Percentiles rank a stretch among this genome's conserved stretches.
Evolutionary conservation across 805 yeast genomes (phyloP).

Genomic region (Hanseniaspora jakobsenii): DNA sequence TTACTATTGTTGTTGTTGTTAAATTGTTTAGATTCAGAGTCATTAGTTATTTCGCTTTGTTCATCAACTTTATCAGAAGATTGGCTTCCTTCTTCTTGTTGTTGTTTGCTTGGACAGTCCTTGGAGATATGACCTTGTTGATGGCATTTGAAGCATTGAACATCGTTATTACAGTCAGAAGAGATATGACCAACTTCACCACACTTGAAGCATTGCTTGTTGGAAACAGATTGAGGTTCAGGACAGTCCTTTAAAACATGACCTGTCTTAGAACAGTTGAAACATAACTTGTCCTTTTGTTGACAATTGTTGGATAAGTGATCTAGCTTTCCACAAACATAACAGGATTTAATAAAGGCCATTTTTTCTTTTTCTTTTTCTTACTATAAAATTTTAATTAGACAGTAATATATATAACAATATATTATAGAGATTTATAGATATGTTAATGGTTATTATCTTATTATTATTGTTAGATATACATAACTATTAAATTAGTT

Average conservation of each 20-base stretch:
- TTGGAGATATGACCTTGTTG: slow-evolving; percentile 73
- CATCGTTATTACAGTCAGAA: slow-evolving; percentile 64
- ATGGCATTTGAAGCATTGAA: slow-evolving; percentile 71
- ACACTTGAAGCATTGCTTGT: slow-evolving; percentile 88
- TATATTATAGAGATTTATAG: too few relatives aligned
- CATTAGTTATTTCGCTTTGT: too few relatives aligned
- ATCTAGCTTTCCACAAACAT: slow-evolving; percentile 85
- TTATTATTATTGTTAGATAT: too few relatives aligned
- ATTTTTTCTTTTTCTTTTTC: slow-evolving; percentile 26
- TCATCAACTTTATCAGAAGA: too few relatives aligned
- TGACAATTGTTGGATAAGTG: slow-evolving; percentile 87
- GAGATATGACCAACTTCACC: slow-evolving; percentile 84
- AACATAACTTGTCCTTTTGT: slow-evolving; percentile 65
- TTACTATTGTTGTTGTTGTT: slow-evolving; percentile 20
- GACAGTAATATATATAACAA: too few relatives aligned
- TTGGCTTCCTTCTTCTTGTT: too few relatives aligned
- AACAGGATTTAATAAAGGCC: slow-evolving; percentile 70
- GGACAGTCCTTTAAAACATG: slow-evolving; percentile 85
- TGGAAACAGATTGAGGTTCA: slow-evolving; percentile 70
- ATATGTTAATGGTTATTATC: too few relatives aligned
- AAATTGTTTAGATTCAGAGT: slow-evolving; percentile 20
- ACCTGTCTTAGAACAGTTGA: slow-evolving; percentile 84
- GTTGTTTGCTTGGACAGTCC: slow-evolving; percentile 58
- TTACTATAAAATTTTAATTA: too few relatives aligned
- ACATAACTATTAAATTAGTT: too few relatives aligned